These are phyloP conservation scores for Coccomyxa subellipsoidea DNA, from an alignment of 163 green algal species.

Conservation along the genomic window DNA sequence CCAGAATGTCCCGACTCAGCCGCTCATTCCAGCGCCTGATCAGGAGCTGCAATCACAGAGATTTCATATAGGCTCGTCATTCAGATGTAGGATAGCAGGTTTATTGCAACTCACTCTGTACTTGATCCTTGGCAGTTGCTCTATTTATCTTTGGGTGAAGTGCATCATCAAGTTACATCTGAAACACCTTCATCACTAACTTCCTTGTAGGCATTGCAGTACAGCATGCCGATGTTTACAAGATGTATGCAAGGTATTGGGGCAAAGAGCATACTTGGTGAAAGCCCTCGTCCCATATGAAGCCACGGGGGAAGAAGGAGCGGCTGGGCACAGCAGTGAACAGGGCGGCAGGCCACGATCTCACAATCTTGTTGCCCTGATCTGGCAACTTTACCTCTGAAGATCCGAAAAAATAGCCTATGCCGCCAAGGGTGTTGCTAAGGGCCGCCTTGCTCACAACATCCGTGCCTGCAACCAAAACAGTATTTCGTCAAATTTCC, in stretches of 20 bases:
- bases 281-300: slow-evolving; percentile 98
- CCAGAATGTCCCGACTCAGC: slow-evolving; percentile 75
- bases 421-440: slow-evolving; percentile 87
- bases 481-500: too few species aligned
- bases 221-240: too few species aligned
- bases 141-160: too few species aligned
- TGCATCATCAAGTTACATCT: too few species aligned
- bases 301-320: slow-evolving; percentile 91
- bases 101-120: too few species aligned
- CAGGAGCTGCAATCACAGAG: slow-evolving; percentile 48
- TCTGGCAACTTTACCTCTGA: slow-evolving; percentile 55
- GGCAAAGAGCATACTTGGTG: slow-evolving; percentile 72
- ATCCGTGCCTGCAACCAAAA: slow-evolving; percentile 27
- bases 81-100: too few species aligned
- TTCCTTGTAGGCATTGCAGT: too few species aligned
- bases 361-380: not conserved
- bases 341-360: slow-evolving; percentile 48
- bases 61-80: too few species aligned
- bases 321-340: slow-evolving; percentile 83
- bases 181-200: too few species aligned
- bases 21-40: slow-evolving; percentile 53
- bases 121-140: too few species aligned
- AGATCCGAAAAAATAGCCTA: slow-evolving; percentile 90
- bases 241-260: not conserved
- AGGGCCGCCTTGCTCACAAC: slow-evolving; percentile 65